phyloP scores from a whole-genome alignment of 1,284 basidiomycete genomes.

The Leccinum angustisporum region DNA sequence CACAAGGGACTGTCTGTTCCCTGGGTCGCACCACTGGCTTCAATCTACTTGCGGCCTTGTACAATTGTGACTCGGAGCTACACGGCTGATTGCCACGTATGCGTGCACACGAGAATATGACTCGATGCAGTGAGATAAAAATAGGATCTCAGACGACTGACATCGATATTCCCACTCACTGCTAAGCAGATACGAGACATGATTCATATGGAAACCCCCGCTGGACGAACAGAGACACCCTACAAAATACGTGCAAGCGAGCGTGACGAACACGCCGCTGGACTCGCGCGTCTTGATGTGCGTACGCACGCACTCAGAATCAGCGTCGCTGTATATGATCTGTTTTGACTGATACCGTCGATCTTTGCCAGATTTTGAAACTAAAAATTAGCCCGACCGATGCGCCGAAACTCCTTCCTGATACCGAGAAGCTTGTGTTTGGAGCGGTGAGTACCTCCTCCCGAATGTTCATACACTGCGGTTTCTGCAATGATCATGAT shows the following conservation, averaged over 20 bases:
- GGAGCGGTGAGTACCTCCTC: constrained; percentile 36
- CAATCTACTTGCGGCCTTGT: neutral
- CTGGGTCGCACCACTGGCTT: neutral
- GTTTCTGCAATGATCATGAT: neutral
- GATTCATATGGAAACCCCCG: constrained; percentile 1
- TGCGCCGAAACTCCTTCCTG: constrained; percentile 38
- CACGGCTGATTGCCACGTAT: neutral
- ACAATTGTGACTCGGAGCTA: neutral
- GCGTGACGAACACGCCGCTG: neutral
- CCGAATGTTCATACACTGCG: neutral
- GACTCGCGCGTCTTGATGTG: constrained; percentile 22
- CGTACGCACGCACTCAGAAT: constrained; percentile 3
- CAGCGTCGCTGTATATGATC: neutral
- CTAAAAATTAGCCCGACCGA: constrained; percentile 39
- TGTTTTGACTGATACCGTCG: neutral
- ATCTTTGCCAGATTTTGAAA: constrained; percentile 39
- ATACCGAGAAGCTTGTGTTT: constrained; percentile 37
- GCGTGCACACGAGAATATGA: neutral
- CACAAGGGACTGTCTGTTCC: no score
- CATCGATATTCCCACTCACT: neutral
- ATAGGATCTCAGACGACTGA: neutral
- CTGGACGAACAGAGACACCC: constrained; percentile 1
- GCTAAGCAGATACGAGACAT: constrained; percentile 2
- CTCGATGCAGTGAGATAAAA: constrained; percentile 1
- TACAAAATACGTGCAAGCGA: neutral